Percentiles rank a stretch among this genome's conserved stretches.
These are phyloP conservation scores for Aristolochia fimbriata DNA, from an alignment of 164 flowering plant genomes.

Conservation along the genomic window DNA sequence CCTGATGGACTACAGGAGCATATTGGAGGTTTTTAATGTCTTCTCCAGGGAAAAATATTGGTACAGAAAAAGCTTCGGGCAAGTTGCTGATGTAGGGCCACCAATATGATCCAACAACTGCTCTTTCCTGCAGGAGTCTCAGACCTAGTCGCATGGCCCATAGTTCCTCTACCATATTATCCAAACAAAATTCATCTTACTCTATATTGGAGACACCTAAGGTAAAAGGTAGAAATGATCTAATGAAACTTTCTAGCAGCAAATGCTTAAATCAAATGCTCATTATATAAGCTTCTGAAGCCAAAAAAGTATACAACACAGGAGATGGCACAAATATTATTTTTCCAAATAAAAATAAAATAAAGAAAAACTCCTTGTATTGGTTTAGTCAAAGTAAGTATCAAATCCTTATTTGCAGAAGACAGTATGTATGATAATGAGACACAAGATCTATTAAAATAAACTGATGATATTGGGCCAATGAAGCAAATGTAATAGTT, in stretches of 20 bases:
- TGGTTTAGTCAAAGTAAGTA: no score
- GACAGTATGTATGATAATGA: no score
- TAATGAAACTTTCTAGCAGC: not conserved
- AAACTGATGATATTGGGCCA: no score
- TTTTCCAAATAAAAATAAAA: no score
- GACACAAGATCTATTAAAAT: no score
- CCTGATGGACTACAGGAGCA: slow-evolving; percentile 94
- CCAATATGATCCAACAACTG: slow-evolving; percentile 78
- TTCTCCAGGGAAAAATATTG: slow-evolving; percentile 85
- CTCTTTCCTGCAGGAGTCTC: slow-evolving; percentile 89
- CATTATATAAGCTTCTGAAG: no score
- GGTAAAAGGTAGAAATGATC: not conserved
- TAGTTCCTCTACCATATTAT: slow-evolving; percentile 96
- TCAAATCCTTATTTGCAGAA: no score
- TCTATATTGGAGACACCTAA: slow-evolving; percentile 44
- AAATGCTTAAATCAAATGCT: not conserved
- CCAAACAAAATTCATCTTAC: slow-evolving; percentile 52
- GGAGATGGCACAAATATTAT: no score
- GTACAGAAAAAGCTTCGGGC: slow-evolving; percentile 76
- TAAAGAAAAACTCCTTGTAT: no score
- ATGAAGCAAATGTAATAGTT: no score
- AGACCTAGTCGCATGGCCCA: slow-evolving; percentile 93
- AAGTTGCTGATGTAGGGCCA: slow-evolving; percentile 99
- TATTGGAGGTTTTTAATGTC: slow-evolving; percentile 90
- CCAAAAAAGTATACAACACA: no score